Percentiles rank a stretch among this genome's conserved stretches.
Conservation (phyloP, 2,329 filamentous ascomycete species). For the Colletotrichum noveboracense region DNA sequence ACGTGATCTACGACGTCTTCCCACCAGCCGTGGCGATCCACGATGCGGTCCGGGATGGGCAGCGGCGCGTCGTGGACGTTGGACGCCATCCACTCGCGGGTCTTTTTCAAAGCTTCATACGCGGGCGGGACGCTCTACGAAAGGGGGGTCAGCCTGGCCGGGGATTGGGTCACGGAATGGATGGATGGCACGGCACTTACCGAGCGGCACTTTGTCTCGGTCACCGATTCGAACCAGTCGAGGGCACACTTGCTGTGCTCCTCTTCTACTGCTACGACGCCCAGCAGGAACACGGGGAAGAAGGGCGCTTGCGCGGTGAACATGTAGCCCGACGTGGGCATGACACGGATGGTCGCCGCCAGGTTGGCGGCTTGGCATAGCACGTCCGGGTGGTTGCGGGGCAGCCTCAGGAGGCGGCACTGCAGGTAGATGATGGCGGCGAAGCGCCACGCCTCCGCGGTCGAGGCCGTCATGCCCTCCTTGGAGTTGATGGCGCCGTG, state of each 20-base stretch:
- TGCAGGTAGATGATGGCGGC: slow-evolving; percentile 43
- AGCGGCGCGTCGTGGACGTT: slow-evolving; percentile 24
- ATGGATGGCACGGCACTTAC: slow-evolving; percentile 32
- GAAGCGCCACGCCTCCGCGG: slow-evolving; percentile 46
- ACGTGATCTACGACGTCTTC: slow-evolving; percentile 40
- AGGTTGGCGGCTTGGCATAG: slow-evolving; percentile 35
- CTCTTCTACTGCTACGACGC: slow-evolving; percentile 35
- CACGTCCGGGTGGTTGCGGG: slow-evolving; percentile 40
- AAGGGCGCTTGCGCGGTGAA: slow-evolving; percentile 48
- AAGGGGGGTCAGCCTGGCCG: not conserved
- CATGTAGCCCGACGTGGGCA: slow-evolving; percentile 44
- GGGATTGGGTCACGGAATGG: not conserved
- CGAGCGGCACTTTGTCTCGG: slow-evolving; percentile 41
- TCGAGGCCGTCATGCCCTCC: slow-evolving; percentile 42
- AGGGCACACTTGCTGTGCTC: slow-evolving; percentile 33
- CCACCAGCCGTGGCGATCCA: slow-evolving; percentile 42
- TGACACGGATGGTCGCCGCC: slow-evolving; percentile 40
- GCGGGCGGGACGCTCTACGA: slow-evolving; percentile 45
- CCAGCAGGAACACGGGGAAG: slow-evolving; percentile 46
- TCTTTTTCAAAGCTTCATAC: slow-evolving; percentile 34
- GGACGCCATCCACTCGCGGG: slow-evolving; percentile 39
- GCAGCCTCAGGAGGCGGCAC: slow-evolving; percentile 42
- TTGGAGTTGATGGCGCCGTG: not conserved
- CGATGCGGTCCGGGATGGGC: slow-evolving; percentile 27
- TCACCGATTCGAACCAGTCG: slow-evolving; percentile 41